Conservation (phyloP, 805 yeast genomes). For the Wickerhamomyces bovis region DNA sequence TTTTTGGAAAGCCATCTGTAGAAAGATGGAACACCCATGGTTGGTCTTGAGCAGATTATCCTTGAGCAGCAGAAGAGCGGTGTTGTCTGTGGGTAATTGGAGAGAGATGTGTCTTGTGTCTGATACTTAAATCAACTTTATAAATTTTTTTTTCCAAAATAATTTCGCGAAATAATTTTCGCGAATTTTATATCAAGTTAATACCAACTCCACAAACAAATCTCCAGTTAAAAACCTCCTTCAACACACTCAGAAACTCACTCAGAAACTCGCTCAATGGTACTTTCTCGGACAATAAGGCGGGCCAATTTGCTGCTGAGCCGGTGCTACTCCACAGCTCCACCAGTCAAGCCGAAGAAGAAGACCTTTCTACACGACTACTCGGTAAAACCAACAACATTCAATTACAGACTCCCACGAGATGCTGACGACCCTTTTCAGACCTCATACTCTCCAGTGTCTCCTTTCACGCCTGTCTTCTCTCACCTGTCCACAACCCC, state of each 20-base stretch:
- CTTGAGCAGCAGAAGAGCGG: no score
- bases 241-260: no score
- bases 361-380: constrained; percentile 13
- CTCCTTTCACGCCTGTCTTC: constrained; percentile 12
- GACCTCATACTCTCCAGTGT: not conserved
- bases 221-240: no score
- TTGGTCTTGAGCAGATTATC: not conserved
- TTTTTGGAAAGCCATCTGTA: constrained; percentile 93
- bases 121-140: no score
- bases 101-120: not conserved
- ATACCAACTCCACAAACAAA: no score
- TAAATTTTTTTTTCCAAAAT: no score
- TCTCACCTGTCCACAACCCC: constrained; percentile 14
- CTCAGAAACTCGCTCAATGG: not conserved
- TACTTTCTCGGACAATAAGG: not conserved
- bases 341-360: not conserved
- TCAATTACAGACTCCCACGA: constrained; percentile 17
- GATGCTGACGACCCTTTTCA: not conserved
- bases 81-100: no score
- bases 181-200: no score
- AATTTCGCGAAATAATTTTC: no score
- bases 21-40: constrained; percentile 95
- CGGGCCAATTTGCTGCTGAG: not conserved
- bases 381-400: constrained; percentile 19
- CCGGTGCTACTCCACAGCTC: constrained; percentile 1